Base-by-base conservation (phyloP, 352 stramenopile species). In the Phytophthora multivora region DNA sequence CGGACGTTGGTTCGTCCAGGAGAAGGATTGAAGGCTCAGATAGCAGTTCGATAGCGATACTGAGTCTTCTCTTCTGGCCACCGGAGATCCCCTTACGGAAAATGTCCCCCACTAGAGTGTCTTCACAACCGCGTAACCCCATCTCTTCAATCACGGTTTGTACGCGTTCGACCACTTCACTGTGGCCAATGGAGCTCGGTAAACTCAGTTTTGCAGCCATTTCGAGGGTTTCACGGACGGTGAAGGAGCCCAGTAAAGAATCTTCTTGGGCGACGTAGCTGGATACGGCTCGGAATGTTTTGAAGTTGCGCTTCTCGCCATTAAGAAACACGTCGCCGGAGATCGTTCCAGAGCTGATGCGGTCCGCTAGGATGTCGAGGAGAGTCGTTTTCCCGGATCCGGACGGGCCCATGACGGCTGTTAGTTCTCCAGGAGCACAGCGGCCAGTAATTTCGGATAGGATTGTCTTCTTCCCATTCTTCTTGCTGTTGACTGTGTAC, bases 21-120 rank as follows among this genome's bases (percentile, higher is more conserved):
- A 99, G 84, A 39, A 99, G 52, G 38, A 99, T 81, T 30, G 95
- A 93, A 21, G 95, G 95, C 53, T 98, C 97, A 0, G 91, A 86
- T 1, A 98, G 77, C 31, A 99, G 69, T 73, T 99, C 93, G 16
- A 97, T 75, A 8, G 84, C 96, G 62, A 99, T 98, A 8, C 89
- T 93, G n/a, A 98, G 74, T 11, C 95, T 74, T 53, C 97, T 97
- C 55, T 87, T 85, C 63, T 99, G 76, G 86, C 91, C 77, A 77
- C 91, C 70, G 0, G 80, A 91, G 49, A 97, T 80, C 0, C 88
- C 90, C 51, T 93, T 89, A 39, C 80, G 68, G 59, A 96, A 96
- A 4, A 96, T 66, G 50, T 93, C 88, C 8, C 89, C 90, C 0
- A 96, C 85, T 16, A 75, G 50, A 4, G 88, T 91, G 47, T 74